Percentiles rank a stretch among this genome's conserved stretches.
These are phyloP conservation scores for Marchantia polymorpha DNA, from an alignment of 225 moss, liverwort and hornwort genomes.

Conservation along the genomic window DNA sequence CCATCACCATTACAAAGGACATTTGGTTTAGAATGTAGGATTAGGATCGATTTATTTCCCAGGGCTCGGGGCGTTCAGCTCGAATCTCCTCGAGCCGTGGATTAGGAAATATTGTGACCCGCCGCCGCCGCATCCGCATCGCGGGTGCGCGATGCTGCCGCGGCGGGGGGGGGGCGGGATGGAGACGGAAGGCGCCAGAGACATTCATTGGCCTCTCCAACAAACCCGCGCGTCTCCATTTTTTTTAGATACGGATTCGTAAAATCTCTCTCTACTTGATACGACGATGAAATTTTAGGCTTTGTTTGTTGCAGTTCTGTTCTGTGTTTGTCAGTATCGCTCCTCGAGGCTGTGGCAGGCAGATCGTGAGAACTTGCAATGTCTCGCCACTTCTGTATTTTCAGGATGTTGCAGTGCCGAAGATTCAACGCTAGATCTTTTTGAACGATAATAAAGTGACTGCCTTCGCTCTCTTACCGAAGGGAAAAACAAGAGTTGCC, in stretches of 20 bases:
- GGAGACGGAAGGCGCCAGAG: too few relatives aligned
- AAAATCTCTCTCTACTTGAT: neutral
- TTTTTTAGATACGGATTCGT: neutral
- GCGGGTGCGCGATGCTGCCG: too few relatives aligned
- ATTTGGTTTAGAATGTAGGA: neutral
- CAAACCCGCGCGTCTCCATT: neutral
- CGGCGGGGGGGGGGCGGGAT: too few relatives aligned
- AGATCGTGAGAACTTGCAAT: slow-evolving; percentile 3
- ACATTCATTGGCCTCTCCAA: neutral
- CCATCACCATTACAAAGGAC: too few relatives aligned
- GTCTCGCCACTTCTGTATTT: neutral
- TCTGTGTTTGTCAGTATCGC: neutral
- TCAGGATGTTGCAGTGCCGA: neutral
- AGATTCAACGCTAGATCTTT: slow-evolving; percentile 10
- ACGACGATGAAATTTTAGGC: neutral
- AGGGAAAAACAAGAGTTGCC: neutral
- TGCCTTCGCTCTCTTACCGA: slow-evolving; percentile 6
- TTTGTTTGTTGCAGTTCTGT: slow-evolving; percentile 6
- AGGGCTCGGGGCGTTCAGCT: neutral
- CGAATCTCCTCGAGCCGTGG: neutral
- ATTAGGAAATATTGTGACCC: neutral
- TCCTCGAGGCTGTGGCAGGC: slow-evolving; percentile 8
- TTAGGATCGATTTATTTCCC: neutral
- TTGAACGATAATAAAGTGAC: slow-evolving; percentile 17
- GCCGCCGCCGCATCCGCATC: neutral